These are phyloP conservation scores for Colletotrichum endophyticum DNA, from an alignment of 2,329 filamentous ascomycete genomes.

Conservation along the genomic window DNA sequence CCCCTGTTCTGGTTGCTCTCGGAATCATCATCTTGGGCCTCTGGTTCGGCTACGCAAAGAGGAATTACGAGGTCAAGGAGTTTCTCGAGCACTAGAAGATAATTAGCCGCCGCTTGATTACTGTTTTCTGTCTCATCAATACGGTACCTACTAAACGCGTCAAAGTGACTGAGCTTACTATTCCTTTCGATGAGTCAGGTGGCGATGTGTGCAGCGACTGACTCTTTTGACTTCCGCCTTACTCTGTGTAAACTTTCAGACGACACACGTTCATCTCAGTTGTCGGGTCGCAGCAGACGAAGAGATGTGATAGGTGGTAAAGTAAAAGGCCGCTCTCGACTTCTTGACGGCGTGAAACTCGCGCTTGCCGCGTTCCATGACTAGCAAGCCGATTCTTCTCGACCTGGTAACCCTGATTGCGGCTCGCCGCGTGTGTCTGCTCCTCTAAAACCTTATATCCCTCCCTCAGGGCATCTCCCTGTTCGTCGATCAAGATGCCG, in stretches of 20 bases:
- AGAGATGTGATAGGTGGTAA: background rate
- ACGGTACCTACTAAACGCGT: background rate
- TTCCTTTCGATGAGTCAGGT: background rate
- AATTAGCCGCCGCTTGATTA: background rate
- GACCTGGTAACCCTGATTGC: background rate
- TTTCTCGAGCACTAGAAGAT: background rate
- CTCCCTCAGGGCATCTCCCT: background rate
- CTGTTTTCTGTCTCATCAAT: background rate
- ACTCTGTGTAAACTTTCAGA: background rate
- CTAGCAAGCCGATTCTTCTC: background rate
- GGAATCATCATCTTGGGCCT: slow-evolving; percentile 15
- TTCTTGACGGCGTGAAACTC: background rate
- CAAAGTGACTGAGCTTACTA: background rate
- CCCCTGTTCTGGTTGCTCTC: slow-evolving; percentile 24
- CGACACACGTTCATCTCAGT: background rate
- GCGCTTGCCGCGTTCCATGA: background rate
- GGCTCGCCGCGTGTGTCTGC: background rate
- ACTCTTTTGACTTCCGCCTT: background rate
- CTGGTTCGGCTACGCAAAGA: slow-evolving; percentile 27
- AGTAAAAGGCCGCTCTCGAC: background rate
- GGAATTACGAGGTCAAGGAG: slow-evolving; percentile 28
- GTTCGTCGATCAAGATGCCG: background rate
- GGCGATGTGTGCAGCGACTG: background rate
- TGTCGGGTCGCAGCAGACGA: background rate
- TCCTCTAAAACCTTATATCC: background rate